Conservation (phyloP, 805 yeast species). For the Groenewaldozyma tartarivorans region DNA sequence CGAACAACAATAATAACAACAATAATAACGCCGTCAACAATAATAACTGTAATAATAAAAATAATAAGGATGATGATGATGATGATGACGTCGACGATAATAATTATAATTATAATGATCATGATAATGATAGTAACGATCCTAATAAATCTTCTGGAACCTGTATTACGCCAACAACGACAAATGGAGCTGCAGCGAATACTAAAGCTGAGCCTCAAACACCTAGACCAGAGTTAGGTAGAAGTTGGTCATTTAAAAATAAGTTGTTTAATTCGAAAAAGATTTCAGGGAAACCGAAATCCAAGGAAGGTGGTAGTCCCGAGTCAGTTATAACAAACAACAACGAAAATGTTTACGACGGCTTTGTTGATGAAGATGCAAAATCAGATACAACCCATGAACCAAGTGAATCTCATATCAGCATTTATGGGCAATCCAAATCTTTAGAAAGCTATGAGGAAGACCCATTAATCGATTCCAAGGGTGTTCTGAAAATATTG, state of each 20-base stretch:
- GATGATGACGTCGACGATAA: conserved; percentile 1
- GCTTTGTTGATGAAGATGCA: not conserved
- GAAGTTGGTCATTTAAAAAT: conserved; percentile 2
- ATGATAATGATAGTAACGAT: conserved; percentile 8
- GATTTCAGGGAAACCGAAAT: not conserved
- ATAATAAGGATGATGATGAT: not conserved
- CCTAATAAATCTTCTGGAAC: not conserved
- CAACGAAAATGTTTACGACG: no score
- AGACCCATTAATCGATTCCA: conserved; percentile 24
- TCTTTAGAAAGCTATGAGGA: conserved; percentile 23
- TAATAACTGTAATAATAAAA: not conserved
- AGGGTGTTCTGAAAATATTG: conserved; percentile 21
- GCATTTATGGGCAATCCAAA: conserved; percentile 15
- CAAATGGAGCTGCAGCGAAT: not conserved
- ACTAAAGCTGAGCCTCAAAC: not conserved
- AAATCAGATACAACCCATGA: conserved; percentile 1
- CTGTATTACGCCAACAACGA: not conserved
- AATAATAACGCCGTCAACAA: not conserved
- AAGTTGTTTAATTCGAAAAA: not conserved
- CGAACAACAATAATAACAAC: conserved; percentile 11
- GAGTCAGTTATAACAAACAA: no score
- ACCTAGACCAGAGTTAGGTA: not conserved
- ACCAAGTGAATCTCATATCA: conserved; percentile 1
- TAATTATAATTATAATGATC: conserved; percentile 6
- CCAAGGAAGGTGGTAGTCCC: not conserved